These are phyloP conservation scores for Podospora pseudoanserina DNA, from an alignment of 495 filamentous ascomycete genomes.

Conservation along the genomic window DNA sequence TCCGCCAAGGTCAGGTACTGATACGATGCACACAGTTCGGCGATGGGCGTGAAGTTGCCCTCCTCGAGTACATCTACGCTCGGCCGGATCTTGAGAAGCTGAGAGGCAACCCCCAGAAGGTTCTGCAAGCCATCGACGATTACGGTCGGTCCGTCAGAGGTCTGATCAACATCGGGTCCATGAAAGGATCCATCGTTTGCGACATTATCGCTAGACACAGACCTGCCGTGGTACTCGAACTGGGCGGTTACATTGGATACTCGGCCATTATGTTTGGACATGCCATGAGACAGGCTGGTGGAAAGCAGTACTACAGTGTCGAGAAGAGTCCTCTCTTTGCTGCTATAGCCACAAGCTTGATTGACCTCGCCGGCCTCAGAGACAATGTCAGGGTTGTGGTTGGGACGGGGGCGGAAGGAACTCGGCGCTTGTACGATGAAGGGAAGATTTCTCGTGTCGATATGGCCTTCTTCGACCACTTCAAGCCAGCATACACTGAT, in stretches of 20 bases:
- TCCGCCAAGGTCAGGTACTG: not conserved
- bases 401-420: conserved; percentile 58
- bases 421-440: conserved; percentile 51
- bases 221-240: conserved; percentile 69
- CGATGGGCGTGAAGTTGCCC: conserved; percentile 68
- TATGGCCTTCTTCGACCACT: conserved; percentile 71
- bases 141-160: conserved; percentile 62
- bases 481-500: conserved; percentile 64
- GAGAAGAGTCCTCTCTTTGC: conserved; percentile 67
- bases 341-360: conserved; percentile 56
- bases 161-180: conserved; percentile 74
- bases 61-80: conserved; percentile 64
- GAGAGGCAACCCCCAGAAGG: conserved; percentile 57
- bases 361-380: conserved; percentile 64
- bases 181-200: conserved; percentile 65
- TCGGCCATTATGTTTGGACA: conserved; percentile 68
- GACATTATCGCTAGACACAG: conserved; percentile 61
- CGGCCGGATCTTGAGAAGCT: conserved; percentile 54
- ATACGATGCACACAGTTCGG: conserved; percentile 46
- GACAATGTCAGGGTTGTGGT: conserved; percentile 65
- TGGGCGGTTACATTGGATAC: conserved; percentile 81
- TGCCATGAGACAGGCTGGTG: conserved; percentile 55
- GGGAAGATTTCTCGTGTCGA: conserved; percentile 55
- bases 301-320: conserved; percentile 60
- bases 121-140: conserved; percentile 69